Evolutionary conservation across 805 yeast genomes (phyloP), one percentile per base, ranked within the genome.

Genomic region (Yarrowia sp.): DNA sequence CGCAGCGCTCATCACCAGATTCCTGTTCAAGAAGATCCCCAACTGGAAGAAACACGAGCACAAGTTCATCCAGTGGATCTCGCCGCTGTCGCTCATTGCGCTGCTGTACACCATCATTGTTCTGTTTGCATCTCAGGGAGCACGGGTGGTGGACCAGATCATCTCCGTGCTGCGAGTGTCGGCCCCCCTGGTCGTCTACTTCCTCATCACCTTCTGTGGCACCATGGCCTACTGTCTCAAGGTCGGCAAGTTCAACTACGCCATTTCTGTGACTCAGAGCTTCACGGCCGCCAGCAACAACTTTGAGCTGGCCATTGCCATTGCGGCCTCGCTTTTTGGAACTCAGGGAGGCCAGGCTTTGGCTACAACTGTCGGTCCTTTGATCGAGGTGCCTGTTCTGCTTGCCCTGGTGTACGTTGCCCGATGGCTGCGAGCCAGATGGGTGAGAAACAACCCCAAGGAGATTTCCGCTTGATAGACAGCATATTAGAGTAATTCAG

Each of bases 331-430:
- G 0, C 70, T 84, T 13, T 85, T 83, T 74, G 88, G 88, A 0
- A 75, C 79, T 34, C 83, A 82, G 1, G 81, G 85, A 68, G 79
- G 82, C 64, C 82, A 85, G 72, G 82, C 87, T 1, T 79, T 85
- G 49, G 88, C 89, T 5, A 84, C 88, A 1, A 84, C 88, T 0
- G 83, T 85, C 73, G 88, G 88, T 1, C 88, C 88, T 0, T 76
- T 85, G 43, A 72, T 85, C n/a, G 89, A 85, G 71, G 85, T 85
- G 10, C 88, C 88, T 6, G 80, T 85, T 9, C 76, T 85, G 43
- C 66, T 75, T 20, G 55, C 69, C 5, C 70, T 75, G 38, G 76
- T 73, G 12, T 70, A 72, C 49, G 65, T 70, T 13, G 67, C 72
- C 15, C 43, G 52, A 53, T 66, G 38, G 49, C 14, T 69, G 24